A percentile compares a stretch with the other conserved stretches of the same genome.
phyloP scores from a whole-genome alignment of 2,329 filamentous ascomycete genomes.

The Zymoseptoria pseudotritici region DNA sequence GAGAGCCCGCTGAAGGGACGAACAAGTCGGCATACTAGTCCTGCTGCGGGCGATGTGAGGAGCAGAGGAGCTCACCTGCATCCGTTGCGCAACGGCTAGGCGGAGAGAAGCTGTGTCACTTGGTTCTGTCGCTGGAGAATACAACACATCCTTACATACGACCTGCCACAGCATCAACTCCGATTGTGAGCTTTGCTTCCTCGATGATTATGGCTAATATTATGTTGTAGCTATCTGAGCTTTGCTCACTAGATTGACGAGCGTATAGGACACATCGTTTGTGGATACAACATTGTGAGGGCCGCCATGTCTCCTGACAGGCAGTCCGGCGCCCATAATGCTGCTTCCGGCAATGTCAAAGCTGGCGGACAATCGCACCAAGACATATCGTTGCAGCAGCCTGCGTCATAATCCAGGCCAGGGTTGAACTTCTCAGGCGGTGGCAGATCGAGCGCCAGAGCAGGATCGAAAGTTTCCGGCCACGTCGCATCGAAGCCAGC shows the following conservation, averaged over 20 bases:
- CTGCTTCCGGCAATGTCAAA: neutral
- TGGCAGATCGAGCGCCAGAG: neutral
- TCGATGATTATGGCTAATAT: neutral
- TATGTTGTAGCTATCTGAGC: neutral
- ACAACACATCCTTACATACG: neutral
- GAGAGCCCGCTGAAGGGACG: constrained; percentile 23
- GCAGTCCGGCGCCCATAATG: neutral
- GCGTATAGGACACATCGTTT: neutral
- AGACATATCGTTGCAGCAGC: neutral
- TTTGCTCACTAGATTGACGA: neutral
- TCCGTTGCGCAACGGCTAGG: constrained; percentile 15
- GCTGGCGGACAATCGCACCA: neutral
- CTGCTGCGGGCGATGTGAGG: constrained; percentile 20
- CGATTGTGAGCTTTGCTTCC: neutral
- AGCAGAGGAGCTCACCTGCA: constrained; percentile 12
- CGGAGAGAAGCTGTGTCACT: neutral
- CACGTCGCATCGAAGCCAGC: neutral
- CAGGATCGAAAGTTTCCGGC: neutral
- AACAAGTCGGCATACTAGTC: constrained; percentile 25
- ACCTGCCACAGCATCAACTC: neutral
- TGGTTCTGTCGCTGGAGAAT: neutral
- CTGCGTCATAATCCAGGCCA: neutral
- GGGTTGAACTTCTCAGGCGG: neutral
- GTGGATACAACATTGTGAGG: neutral
- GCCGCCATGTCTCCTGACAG: neutral